Evolutionary conservation across 768 basidiomycete species (phyloP).

Genomic region (Cantharellus anzutake): DNA sequence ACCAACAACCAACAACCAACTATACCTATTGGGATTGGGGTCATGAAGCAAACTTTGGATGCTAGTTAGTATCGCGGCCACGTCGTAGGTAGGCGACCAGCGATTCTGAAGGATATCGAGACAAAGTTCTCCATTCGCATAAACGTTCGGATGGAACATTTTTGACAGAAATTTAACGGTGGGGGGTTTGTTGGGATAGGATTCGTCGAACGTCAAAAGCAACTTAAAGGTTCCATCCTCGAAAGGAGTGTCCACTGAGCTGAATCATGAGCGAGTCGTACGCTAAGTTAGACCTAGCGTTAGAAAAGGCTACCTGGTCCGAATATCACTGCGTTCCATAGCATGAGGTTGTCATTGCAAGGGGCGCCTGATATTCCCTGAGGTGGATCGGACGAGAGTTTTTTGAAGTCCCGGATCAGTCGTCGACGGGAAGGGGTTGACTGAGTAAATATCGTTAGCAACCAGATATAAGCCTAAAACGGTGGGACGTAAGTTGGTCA

Average conservation of each 20-base stretch:
- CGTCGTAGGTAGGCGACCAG: constrained; percentile 98
- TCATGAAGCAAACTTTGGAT: constrained; percentile 94
- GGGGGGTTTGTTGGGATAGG: constrained; percentile 97
- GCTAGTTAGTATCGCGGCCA: constrained; percentile 91
- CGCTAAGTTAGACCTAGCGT: neutral
- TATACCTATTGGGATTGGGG: constrained; percentile 74
- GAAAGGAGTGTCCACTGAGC: constrained; percentile 86
- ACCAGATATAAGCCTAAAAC: neutral
- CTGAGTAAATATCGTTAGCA: constrained; percentile 21
- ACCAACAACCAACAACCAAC: constrained; percentile 1
- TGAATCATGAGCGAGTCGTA: constrained; percentile 1
- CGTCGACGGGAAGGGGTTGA: constrained; percentile 89
- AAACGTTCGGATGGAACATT: constrained; percentile 99
- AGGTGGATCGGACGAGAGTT: constrained; percentile 84
- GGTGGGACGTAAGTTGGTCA: neutral
- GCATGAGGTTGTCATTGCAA: constrained; percentile 96
- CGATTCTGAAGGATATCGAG: constrained; percentile 97
- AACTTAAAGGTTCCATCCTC: constrained; percentile 99
- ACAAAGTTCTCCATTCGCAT: constrained; percentile 94
- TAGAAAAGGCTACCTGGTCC: constrained; percentile 50
- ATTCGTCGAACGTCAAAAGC: constrained; percentile 86
- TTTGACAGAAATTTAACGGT: constrained; percentile 90
- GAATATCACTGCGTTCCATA: constrained; percentile 99
- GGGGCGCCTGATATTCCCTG: constrained; percentile 94
- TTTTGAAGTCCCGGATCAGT: constrained; percentile 95